Base-by-base conservation (phyloP, 805 yeast species). In the Blastobotrys americana region DNA sequence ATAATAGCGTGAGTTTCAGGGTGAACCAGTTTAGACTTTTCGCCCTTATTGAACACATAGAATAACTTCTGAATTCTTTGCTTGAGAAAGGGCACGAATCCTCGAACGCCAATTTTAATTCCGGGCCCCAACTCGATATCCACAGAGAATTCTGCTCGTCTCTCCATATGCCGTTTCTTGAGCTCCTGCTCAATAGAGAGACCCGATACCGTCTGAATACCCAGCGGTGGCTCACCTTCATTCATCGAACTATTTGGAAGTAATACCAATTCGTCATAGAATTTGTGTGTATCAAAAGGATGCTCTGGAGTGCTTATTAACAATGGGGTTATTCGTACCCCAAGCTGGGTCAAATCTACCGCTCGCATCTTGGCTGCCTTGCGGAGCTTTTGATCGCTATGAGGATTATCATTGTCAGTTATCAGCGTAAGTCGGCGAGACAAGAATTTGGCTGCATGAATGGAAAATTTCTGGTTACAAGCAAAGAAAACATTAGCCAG, bases 381-480 rank as follows among this genome's bases (percentile, higher is more conserved):
- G 53, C 72, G 72, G 3, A 69, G 64, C 4, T 58, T 66, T 2
- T 55, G 45, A 13, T 71, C 67, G 5, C 66, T 65, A 43, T 69
- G 68, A 50, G 96, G 97, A 38, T 63, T 63, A 52, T 83, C 93
- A 58, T 82, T 78, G 57, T 81, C 83, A 0, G 96, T 85, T 55
- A 88, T 76, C 57, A 87, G 65, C 51, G 86, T 73, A 2, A 85
- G 63, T 54, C 82, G 79, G 51, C 74, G 76, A 37, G 71, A 71
- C 41, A 76, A 76, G 58, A 72, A 81, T 19, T 59, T 64, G 10
- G 60, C 59, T 15, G 67, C 66, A 3, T 62, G 59, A 31, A 66
- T 58, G 13, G 66, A 56, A 49, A 83, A 79, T 47, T 78, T 81
- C 43, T 77, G 80, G 43, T 77, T 72, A 5, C 81, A 63, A 18